Conservation (phyloP, 2,329 filamentous ascomycete species). For the Aureobasidium sp. region DNA sequence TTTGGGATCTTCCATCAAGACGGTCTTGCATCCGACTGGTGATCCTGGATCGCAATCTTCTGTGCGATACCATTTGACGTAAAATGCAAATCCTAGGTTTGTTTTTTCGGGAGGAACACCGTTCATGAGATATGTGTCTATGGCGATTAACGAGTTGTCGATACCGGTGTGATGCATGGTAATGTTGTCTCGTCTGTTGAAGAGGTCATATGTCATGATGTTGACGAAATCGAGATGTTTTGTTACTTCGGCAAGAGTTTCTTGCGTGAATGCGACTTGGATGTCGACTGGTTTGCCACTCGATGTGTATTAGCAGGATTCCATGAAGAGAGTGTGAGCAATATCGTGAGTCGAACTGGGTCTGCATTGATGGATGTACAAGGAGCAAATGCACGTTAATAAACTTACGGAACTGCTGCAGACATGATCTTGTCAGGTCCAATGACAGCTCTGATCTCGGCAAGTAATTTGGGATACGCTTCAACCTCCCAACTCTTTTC, state of each 20-base stretch:
- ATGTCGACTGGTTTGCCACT: conserved; percentile 66
- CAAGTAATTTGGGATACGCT: conserved; percentile 67
- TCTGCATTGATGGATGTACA: too few relatives aligned
- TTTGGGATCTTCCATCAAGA: conserved; percentile 64
- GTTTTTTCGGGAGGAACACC: conserved; percentile 63
- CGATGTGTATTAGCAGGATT: background rate
- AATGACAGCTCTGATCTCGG: conserved; percentile 63
- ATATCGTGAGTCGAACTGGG: conserved; percentile 3
- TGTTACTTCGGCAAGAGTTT: conserved; percentile 66
- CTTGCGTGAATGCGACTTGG: conserved; percentile 66
- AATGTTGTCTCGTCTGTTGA: conserved; percentile 71
- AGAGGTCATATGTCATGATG: conserved; percentile 77
- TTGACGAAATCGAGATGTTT: conserved; percentile 71
- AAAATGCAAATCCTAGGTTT: conserved; percentile 74
- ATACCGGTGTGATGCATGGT: conserved; percentile 75
- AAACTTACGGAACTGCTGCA: conserved; percentile 64
- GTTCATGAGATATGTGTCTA: conserved; percentile 66
- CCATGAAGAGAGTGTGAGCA: background rate
- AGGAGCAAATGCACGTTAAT: background rate
- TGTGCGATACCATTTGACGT: conserved; percentile 72
- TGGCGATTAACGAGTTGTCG: conserved; percentile 55
- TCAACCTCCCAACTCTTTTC: conserved; percentile 66
- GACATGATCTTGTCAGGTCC: conserved; percentile 68
- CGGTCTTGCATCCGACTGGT: conserved; percentile 66
- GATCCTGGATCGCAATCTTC: conserved; percentile 50